Percentiles rank a stretch among this genome's conserved stretches.
These are phyloP conservation scores for Cordyceps cicadae DNA, from an alignment of 2,329 filamentous ascomycete species.

Conservation along the genomic window DNA sequence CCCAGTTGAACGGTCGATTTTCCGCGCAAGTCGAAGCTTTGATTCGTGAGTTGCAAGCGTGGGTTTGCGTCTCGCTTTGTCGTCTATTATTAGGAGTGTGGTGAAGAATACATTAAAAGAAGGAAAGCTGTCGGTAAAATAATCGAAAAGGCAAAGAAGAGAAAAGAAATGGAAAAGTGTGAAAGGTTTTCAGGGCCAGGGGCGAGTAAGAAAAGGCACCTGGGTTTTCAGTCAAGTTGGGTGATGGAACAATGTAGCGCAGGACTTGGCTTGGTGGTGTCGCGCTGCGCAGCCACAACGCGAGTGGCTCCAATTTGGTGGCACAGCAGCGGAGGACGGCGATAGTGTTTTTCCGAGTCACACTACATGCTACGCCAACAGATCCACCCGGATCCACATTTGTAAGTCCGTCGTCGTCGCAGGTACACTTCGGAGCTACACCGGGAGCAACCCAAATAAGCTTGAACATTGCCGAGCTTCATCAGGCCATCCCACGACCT, in stretches of 20 bases:
- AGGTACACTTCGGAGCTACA: not conserved
- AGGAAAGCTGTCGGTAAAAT: not conserved
- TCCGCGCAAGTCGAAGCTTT: not conserved
- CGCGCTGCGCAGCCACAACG: not conserved
- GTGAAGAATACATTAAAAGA: not conserved
- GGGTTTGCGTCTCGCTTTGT: not conserved
- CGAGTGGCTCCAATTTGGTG: not conserved
- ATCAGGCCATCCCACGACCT: slow-evolving; percentile 1
- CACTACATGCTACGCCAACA: not conserved
- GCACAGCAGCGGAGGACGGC: not conserved
- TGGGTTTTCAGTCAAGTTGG: not conserved
- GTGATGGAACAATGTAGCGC: not conserved
- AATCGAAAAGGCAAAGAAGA: not conserved
- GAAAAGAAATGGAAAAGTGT: slow-evolving; percentile 11
- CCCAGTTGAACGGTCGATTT: not conserved
- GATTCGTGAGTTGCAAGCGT: not conserved
- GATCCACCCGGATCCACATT: too few species aligned
- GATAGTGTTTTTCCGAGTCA: not conserved
- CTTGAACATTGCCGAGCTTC: not conserved
- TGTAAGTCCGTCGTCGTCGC: too few species aligned
- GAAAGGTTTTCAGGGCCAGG: slow-evolving; percentile 14
- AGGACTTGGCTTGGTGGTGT: not conserved
- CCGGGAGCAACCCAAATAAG: not conserved
- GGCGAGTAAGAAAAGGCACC: slow-evolving; percentile 8
- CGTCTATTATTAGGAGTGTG: not conserved